Percentiles rank a stretch among this genome's conserved stretches.
Evolutionary conservation across 805 yeast species (phyloP).

Genomic region (Nakazawaea siamensis): DNA sequence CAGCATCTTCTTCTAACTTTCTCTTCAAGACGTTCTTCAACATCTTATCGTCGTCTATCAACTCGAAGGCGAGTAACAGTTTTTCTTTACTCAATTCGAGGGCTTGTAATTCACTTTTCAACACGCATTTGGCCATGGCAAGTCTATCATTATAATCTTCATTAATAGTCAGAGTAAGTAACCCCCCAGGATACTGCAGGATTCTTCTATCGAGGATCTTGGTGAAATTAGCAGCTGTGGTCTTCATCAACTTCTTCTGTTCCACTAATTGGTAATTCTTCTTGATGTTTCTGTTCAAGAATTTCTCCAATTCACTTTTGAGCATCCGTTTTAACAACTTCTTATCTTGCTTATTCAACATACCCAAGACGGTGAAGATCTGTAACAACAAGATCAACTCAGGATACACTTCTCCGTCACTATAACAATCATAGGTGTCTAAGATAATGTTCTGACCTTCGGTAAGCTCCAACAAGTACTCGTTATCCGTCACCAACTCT

Average conservation of each 20-base stretch:
- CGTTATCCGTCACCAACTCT: conserved; percentile 25
- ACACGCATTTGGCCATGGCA: conserved; percentile 46
- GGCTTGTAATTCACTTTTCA: conserved; percentile 48
- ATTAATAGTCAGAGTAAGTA: conserved; percentile 11
- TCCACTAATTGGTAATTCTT: conserved; percentile 59
- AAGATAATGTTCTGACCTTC: conserved; percentile 31
- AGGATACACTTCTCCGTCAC: conserved; percentile 47
- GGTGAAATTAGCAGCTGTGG: conserved; percentile 20
- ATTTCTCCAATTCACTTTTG: conserved; percentile 21
- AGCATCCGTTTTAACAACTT: conserved; percentile 23
- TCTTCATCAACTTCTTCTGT: conserved; percentile 35
- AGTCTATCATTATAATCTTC: conserved; percentile 20
- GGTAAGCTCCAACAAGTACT: conserved; percentile 23
- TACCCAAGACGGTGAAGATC: conserved; percentile 32
- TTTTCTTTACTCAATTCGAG: conserved; percentile 29
- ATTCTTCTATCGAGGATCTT: conserved; percentile 28
- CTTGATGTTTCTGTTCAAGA: conserved; percentile 41
- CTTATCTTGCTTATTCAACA: conserved; percentile 20
- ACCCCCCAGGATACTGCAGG: conserved; percentile 36
- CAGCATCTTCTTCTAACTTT: conserved; percentile 22
- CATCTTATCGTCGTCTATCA: conserved; percentile 53
- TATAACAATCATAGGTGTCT: conserved; percentile 57
- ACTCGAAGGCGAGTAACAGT: conserved; percentile 23
- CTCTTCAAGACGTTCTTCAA: conserved; percentile 52
- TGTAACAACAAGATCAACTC: conserved; percentile 51